Conservation (phyloP, 139 green algal genomes). For the Tetradesmus lagerheimii region DNA sequence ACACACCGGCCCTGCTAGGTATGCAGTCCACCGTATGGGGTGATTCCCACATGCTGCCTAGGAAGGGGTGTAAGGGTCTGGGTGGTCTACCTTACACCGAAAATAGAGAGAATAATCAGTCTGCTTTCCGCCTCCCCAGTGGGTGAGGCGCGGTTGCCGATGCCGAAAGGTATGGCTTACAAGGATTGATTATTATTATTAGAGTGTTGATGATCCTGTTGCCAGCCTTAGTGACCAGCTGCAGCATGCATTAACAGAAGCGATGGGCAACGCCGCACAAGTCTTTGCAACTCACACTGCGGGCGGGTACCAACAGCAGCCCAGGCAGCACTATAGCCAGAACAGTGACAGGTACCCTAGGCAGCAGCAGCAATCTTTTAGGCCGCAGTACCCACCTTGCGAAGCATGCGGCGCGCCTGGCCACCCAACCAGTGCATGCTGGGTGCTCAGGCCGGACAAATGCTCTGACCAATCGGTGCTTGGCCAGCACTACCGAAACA, state of each 20-base stretch:
- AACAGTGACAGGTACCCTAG: background rate
- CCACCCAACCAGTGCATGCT: background rate
- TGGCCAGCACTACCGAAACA: background rate
- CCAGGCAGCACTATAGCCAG: background rate
- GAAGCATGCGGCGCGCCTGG: background rate
- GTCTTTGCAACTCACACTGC: background rate
- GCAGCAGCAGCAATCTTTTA: background rate
- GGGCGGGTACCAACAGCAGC: background rate
- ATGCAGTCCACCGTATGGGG: too few relatives aligned
- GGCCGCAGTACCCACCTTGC: background rate
- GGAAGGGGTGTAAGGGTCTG: too few relatives aligned
- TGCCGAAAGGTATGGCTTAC: too few relatives aligned
- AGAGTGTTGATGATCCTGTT: background rate
- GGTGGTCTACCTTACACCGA: too few relatives aligned
- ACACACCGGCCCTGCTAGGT: too few relatives aligned
- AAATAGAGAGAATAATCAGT: too few relatives aligned
- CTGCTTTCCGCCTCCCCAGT: too few relatives aligned
- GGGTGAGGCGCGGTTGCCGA: too few relatives aligned
- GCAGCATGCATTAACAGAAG: background rate
- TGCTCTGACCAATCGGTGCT: background rate
- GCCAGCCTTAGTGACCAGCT: background rate
- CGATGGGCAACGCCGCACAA: background rate
- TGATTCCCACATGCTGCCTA: too few relatives aligned
- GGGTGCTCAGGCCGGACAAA: background rate
- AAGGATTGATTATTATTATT: too few relatives aligned